Percentiles rank a stretch among this genome's conserved stretches.
phyloP scores from a whole-genome alignment of 2,329 filamentous ascomycete genomes.

The Paecilomyces fulvus region DNA sequence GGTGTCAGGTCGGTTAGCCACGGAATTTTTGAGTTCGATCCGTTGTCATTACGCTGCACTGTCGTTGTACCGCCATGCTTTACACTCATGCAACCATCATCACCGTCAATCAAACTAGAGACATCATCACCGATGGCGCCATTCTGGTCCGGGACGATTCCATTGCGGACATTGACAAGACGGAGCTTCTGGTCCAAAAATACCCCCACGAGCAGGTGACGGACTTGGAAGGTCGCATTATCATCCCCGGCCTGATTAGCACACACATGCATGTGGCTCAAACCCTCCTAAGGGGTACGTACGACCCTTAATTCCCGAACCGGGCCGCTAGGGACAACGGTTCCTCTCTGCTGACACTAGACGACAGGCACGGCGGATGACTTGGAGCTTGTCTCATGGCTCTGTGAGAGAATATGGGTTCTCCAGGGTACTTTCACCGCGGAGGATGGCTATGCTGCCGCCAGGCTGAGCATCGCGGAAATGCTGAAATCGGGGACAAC shows the following conservation, averaged over 20 bases:
- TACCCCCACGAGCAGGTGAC: constrained; percentile 22
- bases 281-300: constrained; percentile 30
- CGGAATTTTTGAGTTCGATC: background rate
- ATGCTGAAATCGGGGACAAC: constrained; percentile 45
- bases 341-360: background rate
- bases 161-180: constrained; percentile 40
- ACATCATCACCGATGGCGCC: constrained; percentile 41
- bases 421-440: constrained; percentile 38
- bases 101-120: constrained; percentile 39
- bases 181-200: constrained; percentile 19
- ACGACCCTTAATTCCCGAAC: background rate
- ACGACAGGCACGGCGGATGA: constrained; percentile 39
- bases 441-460: constrained; percentile 43
- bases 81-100: constrained; percentile 46
- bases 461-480: constrained; percentile 42
- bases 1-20: background rate
- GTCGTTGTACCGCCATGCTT: constrained; percentile 23
- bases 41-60: background rate
- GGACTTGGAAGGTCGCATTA: constrained; percentile 34
- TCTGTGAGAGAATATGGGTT: constrained; percentile 45
- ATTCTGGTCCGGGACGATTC: constrained; percentile 32
- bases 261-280: constrained; percentile 45
- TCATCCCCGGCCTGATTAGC: constrained; percentile 44
- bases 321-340: background rate
- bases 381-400: constrained; percentile 42